phyloP scores from a whole-genome alignment of 768 basidiomycete genomes.

The Auricularia heimuer region DNA sequence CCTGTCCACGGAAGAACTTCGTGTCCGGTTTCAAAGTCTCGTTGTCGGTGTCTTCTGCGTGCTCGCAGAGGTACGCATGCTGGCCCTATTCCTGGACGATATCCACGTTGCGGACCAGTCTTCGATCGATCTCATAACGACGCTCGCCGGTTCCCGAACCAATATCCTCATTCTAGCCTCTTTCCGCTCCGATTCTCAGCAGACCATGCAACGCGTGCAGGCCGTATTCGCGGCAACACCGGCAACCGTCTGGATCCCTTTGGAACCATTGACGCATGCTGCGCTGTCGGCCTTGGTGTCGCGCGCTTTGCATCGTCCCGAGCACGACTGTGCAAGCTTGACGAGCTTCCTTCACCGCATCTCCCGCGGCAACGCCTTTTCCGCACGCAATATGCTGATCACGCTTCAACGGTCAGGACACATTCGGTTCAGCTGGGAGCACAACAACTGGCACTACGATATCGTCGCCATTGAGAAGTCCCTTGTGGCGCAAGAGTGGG shows the following conservation, averaged over 20 bases:
- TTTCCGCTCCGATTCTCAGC: constrained; percentile 3
- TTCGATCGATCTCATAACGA: constrained; percentile 55
- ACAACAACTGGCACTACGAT: constrained; percentile 60
- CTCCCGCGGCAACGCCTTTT: constrained; percentile 64
- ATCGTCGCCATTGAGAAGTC: constrained; percentile 46
- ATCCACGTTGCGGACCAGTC: constrained; percentile 67
- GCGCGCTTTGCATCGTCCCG: constrained; percentile 48
- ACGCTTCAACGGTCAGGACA: constrained; percentile 55
- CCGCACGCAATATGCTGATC: constrained; percentile 51
- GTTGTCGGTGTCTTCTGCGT: constrained; percentile 62
- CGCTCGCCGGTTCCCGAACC: constrained; percentile 53
- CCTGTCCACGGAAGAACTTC: constrained; percentile 48
- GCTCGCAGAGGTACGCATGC: constrained; percentile 57
- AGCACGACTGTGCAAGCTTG: constrained; percentile 44
- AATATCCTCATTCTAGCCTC: constrained; percentile 62
- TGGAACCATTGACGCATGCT: constrained; percentile 48
- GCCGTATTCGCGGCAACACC: constrained; percentile 49
- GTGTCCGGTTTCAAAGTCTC: constrained; percentile 60
- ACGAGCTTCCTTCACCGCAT: constrained; percentile 45
- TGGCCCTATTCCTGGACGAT: constrained; percentile 66
- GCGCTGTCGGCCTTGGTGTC: constrained; percentile 53
- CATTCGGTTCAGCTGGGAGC: constrained; percentile 55
- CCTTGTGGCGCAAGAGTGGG: constrained; percentile 39
- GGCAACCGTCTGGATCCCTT: constrained; percentile 54
- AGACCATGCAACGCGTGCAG: constrained; percentile 22